Base-by-base conservation (phyloP, 1,284 basidiomycete genomes). In the Sanghuangporus sanghuang region DNA sequence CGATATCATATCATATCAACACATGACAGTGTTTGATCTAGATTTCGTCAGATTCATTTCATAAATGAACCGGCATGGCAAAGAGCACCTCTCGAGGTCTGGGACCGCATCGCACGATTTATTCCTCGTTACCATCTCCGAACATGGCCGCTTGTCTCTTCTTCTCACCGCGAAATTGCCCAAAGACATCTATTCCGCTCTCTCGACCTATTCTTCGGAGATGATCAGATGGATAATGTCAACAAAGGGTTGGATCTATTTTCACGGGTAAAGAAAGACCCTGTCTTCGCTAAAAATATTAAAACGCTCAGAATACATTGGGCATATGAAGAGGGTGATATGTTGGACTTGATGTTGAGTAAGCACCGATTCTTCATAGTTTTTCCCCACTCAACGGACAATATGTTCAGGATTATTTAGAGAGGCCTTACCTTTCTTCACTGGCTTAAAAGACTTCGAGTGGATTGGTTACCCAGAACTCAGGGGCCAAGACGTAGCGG, bases 401-500 rank as follows among this genome's bases (percentile, higher is more conserved):
- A 60, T 40, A 50, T 7, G 18, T 48, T 32, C 56, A 83, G 81
- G 83, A 39, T 81, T 86, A 55, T 85, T 87, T 72, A 81, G 81
- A 58, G 81, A 80, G 4, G 80, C 84, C 1, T 76, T 87, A 6
- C 83, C 84, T 1, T 81, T 82, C 40, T 87, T 87, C 73, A 84
- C 76, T 63, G 78, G 79, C 11, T 73, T 87, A 8, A 71, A 76
- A 35, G 84, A 86, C 65, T 86, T 87, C 69, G 86, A 89, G 72
- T 89, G 85, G 86, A 86, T 87, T 23, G 86, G 86, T 3, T 87
- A 87, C 68, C 86, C 85, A 0, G 85, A 87, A 70, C 75, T 87
- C 70, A 78, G 81, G 11, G 81, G 76, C 8, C 84, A 86, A 58
- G 83, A 85, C 78, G 84, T 89, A 0, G 77, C 84, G 67, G 78